Evolutionary conservation across 257 asterid genomes (phyloP).

Genomic region (Nicotiana tomentosiformis): DNA sequence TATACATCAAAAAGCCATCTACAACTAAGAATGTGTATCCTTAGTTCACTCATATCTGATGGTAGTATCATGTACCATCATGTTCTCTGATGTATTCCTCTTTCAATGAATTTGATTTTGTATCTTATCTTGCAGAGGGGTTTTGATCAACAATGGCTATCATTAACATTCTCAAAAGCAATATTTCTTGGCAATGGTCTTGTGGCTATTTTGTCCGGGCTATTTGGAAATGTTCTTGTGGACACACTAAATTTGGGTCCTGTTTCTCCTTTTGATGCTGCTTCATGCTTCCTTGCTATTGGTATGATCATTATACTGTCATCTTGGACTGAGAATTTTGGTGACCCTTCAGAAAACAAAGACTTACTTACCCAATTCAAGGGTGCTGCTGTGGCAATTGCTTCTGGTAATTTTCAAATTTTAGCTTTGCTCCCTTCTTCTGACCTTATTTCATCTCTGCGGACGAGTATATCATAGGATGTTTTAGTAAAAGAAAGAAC

Average conservation of each 20-base stretch:
- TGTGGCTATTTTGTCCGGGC: conserved; percentile 81
- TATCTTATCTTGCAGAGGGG: conserved; percentile 55
- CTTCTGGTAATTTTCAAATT: conserved; percentile 52
- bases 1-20: background rate
- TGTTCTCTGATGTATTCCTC: background rate
- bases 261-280: conserved; percentile 95
- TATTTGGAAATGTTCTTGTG: conserved; percentile 81
- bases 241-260: conserved; percentile 84
- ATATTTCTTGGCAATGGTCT: conserved; percentile 96
- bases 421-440: background rate
- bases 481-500: background rate
- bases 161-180: conserved; percentile 92
- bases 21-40: background rate
- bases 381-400: conserved; percentile 87
- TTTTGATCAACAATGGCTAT: conserved; percentile 92
- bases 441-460: background rate
- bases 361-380: conserved; percentile 82
- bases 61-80: background rate
- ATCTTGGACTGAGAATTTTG: conserved; percentile 90
- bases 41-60: background rate
- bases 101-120: background rate
- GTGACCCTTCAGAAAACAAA: conserved; percentile 86
- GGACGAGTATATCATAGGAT: background rate
- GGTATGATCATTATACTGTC: conserved; percentile 86
- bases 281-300: conserved; percentile 68